These are phyloP conservation scores for Collybia sordida DNA, from an alignment of 768 basidiomycete species.

Conservation along the genomic window DNA sequence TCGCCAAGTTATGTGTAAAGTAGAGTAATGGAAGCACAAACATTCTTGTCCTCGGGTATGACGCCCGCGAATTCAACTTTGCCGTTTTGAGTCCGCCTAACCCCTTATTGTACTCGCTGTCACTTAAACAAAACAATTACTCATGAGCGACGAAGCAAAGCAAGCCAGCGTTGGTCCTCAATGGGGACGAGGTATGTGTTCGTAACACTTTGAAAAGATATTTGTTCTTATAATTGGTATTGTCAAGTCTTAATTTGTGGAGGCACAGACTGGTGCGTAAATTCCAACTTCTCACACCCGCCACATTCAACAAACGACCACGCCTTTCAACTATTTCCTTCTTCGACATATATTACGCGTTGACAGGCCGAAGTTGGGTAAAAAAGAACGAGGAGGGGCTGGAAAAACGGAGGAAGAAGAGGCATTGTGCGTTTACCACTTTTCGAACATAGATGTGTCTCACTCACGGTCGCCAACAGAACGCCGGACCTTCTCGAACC, in stretches of 20 bases:
- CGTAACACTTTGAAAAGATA: background rate
- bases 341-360: background rate
- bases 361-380: constrained; percentile 71
- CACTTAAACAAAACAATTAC: constrained; percentile 9
- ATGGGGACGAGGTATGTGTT: constrained; percentile 13
- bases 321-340: background rate
- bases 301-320: background rate
- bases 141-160: constrained; percentile 7
- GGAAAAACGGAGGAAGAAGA: constrained; percentile 40
- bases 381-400: constrained; percentile 63
- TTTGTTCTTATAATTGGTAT: background rate
- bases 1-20: too few relatives aligned
- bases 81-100: background rate
- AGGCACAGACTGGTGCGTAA: constrained; percentile 81
- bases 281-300: background rate
- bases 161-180: background rate
- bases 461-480: constrained; percentile 22
- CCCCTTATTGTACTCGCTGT: constrained; percentile 3
- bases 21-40: background rate
- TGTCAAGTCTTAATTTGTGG: constrained; percentile 78
- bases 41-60: background rate
- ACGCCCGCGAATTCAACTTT: background rate
- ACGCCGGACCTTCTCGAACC: constrained; percentile 86
- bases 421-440: constrained; percentile 30
- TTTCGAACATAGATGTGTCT: background rate